Evolutionary conservation across 371 early-diverging fungal genomes (phyloP).

Genomic region (Thermomucor indicae-seudaticae): DNA sequence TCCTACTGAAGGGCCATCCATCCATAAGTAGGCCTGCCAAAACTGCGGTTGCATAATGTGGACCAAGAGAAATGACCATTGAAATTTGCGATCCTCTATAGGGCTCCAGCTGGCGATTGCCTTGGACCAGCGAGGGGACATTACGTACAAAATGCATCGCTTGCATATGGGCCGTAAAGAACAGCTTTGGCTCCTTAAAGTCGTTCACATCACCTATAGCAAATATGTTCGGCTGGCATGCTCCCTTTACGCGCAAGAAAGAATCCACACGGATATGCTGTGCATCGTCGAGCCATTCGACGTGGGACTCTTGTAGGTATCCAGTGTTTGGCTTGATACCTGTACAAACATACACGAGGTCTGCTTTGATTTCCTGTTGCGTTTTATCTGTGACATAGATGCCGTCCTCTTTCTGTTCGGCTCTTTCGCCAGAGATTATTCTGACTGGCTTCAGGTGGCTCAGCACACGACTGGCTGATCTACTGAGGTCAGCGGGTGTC

Average conservation of each 20-base stretch:
- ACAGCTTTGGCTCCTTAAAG: constrained; percentile 34
- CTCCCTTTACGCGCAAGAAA: constrained; percentile 15
- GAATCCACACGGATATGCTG: constrained; percentile 20
- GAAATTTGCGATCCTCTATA: constrained; percentile 15
- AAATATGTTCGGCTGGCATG: constrained; percentile 15
- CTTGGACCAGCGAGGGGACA: constrained; percentile 7
- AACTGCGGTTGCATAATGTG: constrained; percentile 18
- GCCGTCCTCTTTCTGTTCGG: constrained; percentile 2
- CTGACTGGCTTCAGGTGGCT: constrained; percentile 5
- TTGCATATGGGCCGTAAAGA: constrained; percentile 42
- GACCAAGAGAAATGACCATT: constrained; percentile 34
- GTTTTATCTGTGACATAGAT: constrained; percentile 26
- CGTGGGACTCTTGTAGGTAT: constrained; percentile 16
- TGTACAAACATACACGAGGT: constrained; percentile 26
- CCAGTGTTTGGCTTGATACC: constrained; percentile 28
- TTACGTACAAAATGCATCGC: constrained; percentile 26
- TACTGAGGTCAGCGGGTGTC: constrained; percentile 16
- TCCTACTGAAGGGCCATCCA: constrained; percentile 23
- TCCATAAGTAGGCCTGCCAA: constrained; percentile 14
- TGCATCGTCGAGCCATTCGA: constrained; percentile 22
- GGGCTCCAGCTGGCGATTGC: constrained; percentile 4
- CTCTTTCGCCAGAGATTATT: constrained; percentile 20
- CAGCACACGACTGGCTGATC: constrained; percentile 17
- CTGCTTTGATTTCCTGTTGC: constrained; percentile 12
- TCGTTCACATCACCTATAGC: constrained; percentile 32